A percentile compares a stretch with the other conserved stretches of the same genome.
Conservation (phyloP, 1,284 basidiomycete species). For the Tilletia walkeri region DNA sequence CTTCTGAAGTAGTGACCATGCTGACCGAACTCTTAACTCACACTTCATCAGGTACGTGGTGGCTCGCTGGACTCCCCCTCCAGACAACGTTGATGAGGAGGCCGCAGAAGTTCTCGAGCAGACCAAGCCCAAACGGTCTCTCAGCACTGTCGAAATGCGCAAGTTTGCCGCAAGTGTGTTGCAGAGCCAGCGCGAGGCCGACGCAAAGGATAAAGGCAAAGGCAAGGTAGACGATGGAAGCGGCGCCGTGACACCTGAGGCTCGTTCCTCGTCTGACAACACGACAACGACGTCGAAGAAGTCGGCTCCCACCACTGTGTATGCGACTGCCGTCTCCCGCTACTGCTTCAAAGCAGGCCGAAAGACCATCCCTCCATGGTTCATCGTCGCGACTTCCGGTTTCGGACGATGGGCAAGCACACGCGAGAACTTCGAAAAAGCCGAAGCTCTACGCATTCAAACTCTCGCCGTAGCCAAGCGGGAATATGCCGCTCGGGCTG, state of each 20-base stretch:
- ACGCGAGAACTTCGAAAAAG: constrained; percentile 39
- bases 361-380: constrained; percentile 46
- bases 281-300: neutral
- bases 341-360: constrained; percentile 42
- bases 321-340: constrained; percentile 39
- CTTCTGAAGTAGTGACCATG: neutral
- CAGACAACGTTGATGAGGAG: neutral
- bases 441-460: constrained; percentile 31
- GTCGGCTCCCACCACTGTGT: constrained; percentile 23
- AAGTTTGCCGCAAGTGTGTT: constrained; percentile 11
- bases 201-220: constrained; percentile 9
- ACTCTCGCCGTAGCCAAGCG: neutral
- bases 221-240: constrained; percentile 8
- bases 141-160: constrained; percentile 3
- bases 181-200: constrained; percentile 13
- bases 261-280: constrained; percentile 6
- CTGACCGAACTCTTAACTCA: neutral
- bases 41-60: neutral
- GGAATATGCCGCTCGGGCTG: neutral
- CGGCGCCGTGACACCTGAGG: neutral
- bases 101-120: constrained; percentile 14
- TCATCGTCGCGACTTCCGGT: constrained; percentile 39
- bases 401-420: constrained; percentile 34
- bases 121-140: constrained; percentile 10
- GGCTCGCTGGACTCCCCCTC: neutral